Base-by-base conservation (phyloP, 768 basidiomycete species). In the Daedaleopsis sinensis region DNA sequence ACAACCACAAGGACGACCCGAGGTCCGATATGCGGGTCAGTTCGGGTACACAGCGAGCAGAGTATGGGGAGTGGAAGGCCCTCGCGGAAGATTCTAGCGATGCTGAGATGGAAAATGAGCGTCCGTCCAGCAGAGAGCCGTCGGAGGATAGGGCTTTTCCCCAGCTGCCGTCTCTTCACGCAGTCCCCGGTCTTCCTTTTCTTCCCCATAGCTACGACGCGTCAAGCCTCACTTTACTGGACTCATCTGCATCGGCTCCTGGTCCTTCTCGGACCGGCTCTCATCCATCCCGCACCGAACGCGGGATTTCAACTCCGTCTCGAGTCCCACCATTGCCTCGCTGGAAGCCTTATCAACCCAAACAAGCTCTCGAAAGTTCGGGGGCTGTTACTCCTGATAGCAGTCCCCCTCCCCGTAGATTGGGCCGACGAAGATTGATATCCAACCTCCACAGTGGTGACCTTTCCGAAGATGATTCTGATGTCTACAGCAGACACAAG, bases 61-160 rank as follows among this genome's bases (percentile, higher is more conserved):
- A 62, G 37, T 64, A 64, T 43, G 62, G 62, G 23, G 51, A 55
- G 35, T 64, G 62, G 62, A 44, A 59, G 46, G 51, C 44, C 24
- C 50, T 64, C 16, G 49, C 32, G 18, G 50, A 27, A 8, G 58
- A 59, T 21, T 64, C 62, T n/a, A 64, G 62, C 32, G 58, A 64
- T 23, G 55, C 38, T 36, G 62, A 59, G 12, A 55, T 56, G 50
- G 53, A 51, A 15, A 57, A 39, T 32, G 53, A 6, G 16, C 36
- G 13, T 56, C 13, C 37, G n/a, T 59, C 62, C 5, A 59, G 62
- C 51, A 64, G 58, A 24, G 62, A 56, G 8, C 59, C 62, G 24
- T 59, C 62, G 35, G 44, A 32, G 43, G 46, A 27, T n/a, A 37
- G 37, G 52, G 15, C 38, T 13, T 35, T 35, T 54, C 52, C 54